These are phyloP conservation scores for Rhodotorula sp. DNA, from an alignment of 1,284 basidiomycete genomes.

Conservation along the genomic window DNA sequence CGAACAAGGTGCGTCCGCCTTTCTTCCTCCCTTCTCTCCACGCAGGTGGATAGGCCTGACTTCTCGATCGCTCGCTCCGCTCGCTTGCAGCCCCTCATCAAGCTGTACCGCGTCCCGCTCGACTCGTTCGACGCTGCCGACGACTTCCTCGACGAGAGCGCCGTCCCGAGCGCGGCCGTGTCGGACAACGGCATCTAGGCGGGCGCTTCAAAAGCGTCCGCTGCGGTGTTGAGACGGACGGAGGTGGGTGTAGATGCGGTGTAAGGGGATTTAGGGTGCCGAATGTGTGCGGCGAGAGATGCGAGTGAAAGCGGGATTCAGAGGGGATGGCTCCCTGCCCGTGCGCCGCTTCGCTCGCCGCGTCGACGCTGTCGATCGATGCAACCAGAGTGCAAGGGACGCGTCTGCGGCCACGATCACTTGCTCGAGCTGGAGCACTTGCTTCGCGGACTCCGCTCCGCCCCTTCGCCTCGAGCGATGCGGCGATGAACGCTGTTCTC, in stretches of 20 bases:
- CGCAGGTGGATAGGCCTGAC: neutral
- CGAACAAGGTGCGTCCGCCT: slow-evolving; percentile 76
- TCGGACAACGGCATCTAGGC: slow-evolving; percentile 20
- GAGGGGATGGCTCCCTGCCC: too few relatives aligned
- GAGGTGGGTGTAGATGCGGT: neutral
- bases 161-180: slow-evolving; percentile 15
- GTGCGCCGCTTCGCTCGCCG: too few relatives aligned
- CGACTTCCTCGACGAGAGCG: slow-evolving; percentile 53
- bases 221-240: neutral
- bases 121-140: slow-evolving; percentile 70
- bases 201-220: neutral
- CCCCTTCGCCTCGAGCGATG: neutral
- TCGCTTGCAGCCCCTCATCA: slow-evolving; percentile 75
- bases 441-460: too few relatives aligned
- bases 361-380: too few relatives aligned
- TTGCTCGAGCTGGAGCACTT: too few relatives aligned
- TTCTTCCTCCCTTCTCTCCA: slow-evolving; percentile 1
- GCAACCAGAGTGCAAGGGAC: too few relatives aligned
- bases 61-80: neutral
- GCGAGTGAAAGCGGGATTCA: too few relatives aligned
- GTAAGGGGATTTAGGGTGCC: neutral
- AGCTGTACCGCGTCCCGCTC: slow-evolving; percentile 87
- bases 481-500: neutral
- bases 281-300: too few relatives aligned
- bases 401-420: too few relatives aligned